Evolutionary conservation across 257 asterid genomes (phyloP), one percentile per base, ranked within the genome.

Genomic region (Plectranthus barbatus): DNA sequence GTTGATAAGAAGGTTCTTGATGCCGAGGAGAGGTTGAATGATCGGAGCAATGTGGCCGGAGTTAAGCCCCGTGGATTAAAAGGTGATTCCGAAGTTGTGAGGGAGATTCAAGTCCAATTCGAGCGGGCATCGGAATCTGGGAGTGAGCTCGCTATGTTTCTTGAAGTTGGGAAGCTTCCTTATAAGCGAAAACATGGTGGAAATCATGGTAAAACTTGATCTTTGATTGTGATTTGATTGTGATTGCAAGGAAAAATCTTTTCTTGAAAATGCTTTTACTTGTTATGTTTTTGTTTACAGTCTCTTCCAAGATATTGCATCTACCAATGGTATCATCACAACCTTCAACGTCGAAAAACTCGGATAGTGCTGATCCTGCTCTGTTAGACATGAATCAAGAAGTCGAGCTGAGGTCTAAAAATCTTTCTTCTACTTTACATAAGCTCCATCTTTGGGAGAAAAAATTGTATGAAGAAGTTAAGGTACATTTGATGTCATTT

Each of bases 371-470:
- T 60, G 90, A 84, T 74, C 79, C 85, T 4, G 71, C 83, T 47
- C 42, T 64, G 34, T 49, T 79, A 46, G 88, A 85, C 18, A 77
- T 77, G 29, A 85, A 85, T 62, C 82, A 76, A 52, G 94, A 81
- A 45, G 34, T 86, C 78, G 84, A 72, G 64, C 71, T 79, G 69
- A 83, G 88, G 80, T 78, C 93, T 53, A 85, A 57, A 69, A 87
- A 68, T 58, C 88, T 93, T 66, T 93, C 99, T 31, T 93, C 99
- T 37, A 90, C 90, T 7, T 80, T 93, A 71, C 97, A 85, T 36
- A 89, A 93, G 81, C 77, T 93, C 48, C 75, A 78, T 76, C 86
- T 93, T 47, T 93, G 99, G 99, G 99, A 93, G 90, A 93, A 90
- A 77, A 93, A 93, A 67, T 77, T 93, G 73, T 85, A 77, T 67